phyloP scores from a whole-genome alignment of 140 eudicot species.

The Cichorium intybus region DNA sequence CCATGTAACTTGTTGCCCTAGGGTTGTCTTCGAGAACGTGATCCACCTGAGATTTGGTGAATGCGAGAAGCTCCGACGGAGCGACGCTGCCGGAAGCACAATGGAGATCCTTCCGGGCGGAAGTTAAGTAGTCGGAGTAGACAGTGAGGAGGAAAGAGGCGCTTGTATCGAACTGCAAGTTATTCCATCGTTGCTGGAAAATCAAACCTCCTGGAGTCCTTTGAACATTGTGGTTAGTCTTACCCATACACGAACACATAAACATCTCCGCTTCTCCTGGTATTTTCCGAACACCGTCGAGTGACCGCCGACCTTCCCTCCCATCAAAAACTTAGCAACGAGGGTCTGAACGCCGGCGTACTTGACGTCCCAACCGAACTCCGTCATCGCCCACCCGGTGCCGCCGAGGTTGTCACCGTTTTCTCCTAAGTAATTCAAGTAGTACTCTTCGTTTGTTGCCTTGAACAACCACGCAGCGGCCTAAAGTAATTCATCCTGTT shows the following conservation, averaged over 20 bases:
- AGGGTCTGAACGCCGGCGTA: too few relatives aligned
- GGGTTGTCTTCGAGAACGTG: conserved; percentile 96
- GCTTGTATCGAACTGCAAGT: conserved; percentile 89
- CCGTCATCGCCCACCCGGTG: conserved; percentile 96
- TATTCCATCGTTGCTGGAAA: conserved; percentile 89
- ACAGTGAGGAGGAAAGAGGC: conserved; percentile 83
- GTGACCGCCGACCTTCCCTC: conserved; percentile 61
- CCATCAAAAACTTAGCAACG: conserved; percentile 84
- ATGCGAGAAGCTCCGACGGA: conserved; percentile 70
- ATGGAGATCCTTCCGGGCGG: conserved; percentile 60
- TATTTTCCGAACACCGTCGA: conserved; percentile 61
- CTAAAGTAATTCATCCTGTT: conserved; percentile 92
- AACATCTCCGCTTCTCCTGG: conserved; percentile 80
- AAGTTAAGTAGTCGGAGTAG: conserved; percentile 79
- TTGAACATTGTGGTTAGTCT: conserved; percentile 66
- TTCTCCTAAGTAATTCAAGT: conserved; percentile 71
- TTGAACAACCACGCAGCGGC: conserved; percentile 98
- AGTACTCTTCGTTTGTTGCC: conserved; percentile 75
- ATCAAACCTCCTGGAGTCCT: conserved; percentile 93
- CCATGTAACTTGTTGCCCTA: conserved; percentile 97
- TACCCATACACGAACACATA: conserved; percentile 90
- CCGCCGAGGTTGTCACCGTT: conserved; percentile 90
- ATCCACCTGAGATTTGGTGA: conserved; percentile 89
- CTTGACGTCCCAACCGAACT: conserved; percentile 97
- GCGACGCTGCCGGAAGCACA: conserved; percentile 59